phyloP scores from a whole-genome alignment of 2,329 filamentous ascomycete species.

The Didymosphaeria variabile region DNA sequence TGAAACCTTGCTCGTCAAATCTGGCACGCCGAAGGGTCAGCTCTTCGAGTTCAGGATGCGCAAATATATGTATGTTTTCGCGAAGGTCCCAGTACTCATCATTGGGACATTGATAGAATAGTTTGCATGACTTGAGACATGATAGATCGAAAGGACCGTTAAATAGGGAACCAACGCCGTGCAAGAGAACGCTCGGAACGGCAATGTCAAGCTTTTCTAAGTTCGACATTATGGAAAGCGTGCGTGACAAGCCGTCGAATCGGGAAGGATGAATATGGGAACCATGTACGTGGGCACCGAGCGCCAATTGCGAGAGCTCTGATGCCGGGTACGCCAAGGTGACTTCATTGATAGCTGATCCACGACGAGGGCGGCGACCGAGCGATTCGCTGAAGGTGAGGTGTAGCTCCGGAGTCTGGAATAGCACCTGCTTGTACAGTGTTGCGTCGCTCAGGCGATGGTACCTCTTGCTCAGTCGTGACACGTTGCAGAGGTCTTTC shows the following conservation, averaged over 20 bases:
- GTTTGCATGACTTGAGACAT: slow-evolving; percentile 40
- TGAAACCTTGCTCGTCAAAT: slow-evolving; percentile 42
- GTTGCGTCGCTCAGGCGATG: slow-evolving; percentile 43
- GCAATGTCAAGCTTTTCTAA: slow-evolving; percentile 44
- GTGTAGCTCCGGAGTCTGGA: slow-evolving; percentile 43
- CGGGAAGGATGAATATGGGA: slow-evolving; percentile 34
- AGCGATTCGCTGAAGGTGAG: slow-evolving; percentile 46
- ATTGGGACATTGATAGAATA: slow-evolving; percentile 45
- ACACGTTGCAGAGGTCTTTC: slow-evolving; percentile 38
- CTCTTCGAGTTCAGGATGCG: slow-evolving; percentile 39
- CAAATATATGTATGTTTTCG: slow-evolving; percentile 48
- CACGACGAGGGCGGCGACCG: slow-evolving; percentile 40
- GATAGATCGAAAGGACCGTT: slow-evolving; percentile 46
- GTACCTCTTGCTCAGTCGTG: slow-evolving; percentile 40
- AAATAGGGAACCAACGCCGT: slow-evolving; percentile 43
- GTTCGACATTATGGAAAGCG: slow-evolving; percentile 45
- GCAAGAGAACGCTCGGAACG: slow-evolving; percentile 39
- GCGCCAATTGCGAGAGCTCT: slow-evolving; percentile 40
- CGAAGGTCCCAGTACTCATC: slow-evolving; percentile 45
- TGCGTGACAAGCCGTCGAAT: slow-evolving; percentile 42
- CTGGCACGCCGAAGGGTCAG: slow-evolving; percentile 41
- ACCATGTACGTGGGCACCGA: slow-evolving; percentile 38
- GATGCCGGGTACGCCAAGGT: slow-evolving; percentile 43
- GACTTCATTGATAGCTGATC: slow-evolving; percentile 44
- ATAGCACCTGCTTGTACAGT: slow-evolving; percentile 43